Base-by-base conservation (phyloP, 164 flowering plant species). In the Liriodendron chinense region DNA sequence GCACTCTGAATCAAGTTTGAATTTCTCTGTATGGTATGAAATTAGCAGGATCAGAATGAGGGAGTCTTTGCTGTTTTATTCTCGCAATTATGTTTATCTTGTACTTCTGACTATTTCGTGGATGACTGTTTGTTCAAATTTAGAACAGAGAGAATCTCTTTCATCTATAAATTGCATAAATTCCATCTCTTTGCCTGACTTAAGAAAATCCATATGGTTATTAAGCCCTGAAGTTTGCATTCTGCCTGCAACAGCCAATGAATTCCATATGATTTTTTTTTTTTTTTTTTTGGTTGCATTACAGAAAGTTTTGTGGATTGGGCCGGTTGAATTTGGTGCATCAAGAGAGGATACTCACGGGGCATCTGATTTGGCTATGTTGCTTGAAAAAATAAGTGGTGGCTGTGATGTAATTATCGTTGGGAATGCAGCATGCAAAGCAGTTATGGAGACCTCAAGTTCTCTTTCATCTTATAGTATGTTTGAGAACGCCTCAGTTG, bases 281-380 rank as follows among this genome's bases (percentile, higher is more conserved):
- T 64, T 16, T 47, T 21, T 48, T 48, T 65, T 23, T 47, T 26
- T 24, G 53, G 65, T 7, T 47, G 25, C 22, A 65, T 7, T 21
- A n/a, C 69, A 94, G 97, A 90, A 89, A 82, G 78, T 91, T 34
- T 21, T 87, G 75, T 92, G 97, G 93, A 88, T 90, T 81, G 98
- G 98, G 72, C 89, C 93, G 0, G 84, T 87, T 74, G 85, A 85
- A 71, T 88, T 89, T 75, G 81, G 65, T 68, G 70, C 69, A 10
- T 76, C 87, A 67, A 50, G 67, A 78, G 77, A 69, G 47, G 63
- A 74, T 66, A 61, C 69, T 23, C 65, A 21, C 65, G 93, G 91
- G 73, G 75, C 85, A 72, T 82, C 87, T 66, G 81, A 79, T 59
- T 83, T 92, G 83, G 93, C 86, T 56, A 24, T 48, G 34, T 81